Percentiles rank a stretch among this genome's conserved stretches.
These are phyloP conservation scores for Pseudogymnoascus sp. DNA, from an alignment of 2,329 filamentous ascomycete species.

Conservation along the genomic window DNA sequence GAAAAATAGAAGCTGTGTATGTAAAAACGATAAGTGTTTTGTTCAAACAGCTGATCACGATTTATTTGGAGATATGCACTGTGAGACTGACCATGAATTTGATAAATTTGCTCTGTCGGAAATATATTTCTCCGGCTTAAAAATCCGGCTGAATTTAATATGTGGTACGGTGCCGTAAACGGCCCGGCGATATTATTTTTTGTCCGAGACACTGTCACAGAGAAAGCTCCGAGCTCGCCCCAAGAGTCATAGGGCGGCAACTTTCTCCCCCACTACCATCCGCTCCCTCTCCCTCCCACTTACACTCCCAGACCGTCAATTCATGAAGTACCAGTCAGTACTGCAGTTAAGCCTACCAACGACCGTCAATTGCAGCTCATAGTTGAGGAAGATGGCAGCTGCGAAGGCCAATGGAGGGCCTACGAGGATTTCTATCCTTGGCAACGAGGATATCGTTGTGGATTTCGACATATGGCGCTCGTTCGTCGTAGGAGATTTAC, in stretches of 20 bases:
- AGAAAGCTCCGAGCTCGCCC: slow-evolving; percentile 7
- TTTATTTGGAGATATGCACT: background rate
- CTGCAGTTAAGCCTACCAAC: slow-evolving; percentile 8
- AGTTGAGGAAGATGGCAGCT: slow-evolving; percentile 7
- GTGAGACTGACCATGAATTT: background rate
- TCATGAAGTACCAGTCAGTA: slow-evolving; percentile 8
- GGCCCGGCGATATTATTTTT: slow-evolving; percentile 2
- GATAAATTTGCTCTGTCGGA: background rate
- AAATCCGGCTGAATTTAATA: background rate
- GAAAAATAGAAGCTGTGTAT: slow-evolving; percentile 6
- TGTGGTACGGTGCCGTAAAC: background rate
- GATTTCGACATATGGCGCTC: slow-evolving; percentile 84
- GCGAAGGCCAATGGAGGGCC: slow-evolving; percentile 28
- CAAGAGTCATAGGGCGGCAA: slow-evolving; percentile 8
- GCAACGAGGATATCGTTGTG: slow-evolving; percentile 83
- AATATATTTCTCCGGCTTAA: background rate
- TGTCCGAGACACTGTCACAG: background rate
- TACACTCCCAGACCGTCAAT: background rate
- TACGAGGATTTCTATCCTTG: slow-evolving; percentile 70
- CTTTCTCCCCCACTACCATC: background rate
- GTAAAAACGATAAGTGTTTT: slow-evolving; percentile 7
- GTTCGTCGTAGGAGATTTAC: slow-evolving; percentile 74
- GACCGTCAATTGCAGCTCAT: slow-evolving; percentile 7
- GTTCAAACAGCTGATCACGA: background rate
- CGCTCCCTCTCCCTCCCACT: background rate